phyloP scores from a whole-genome alignment of 208 protist genomes.

The Leishmania gerbilli region DNA sequence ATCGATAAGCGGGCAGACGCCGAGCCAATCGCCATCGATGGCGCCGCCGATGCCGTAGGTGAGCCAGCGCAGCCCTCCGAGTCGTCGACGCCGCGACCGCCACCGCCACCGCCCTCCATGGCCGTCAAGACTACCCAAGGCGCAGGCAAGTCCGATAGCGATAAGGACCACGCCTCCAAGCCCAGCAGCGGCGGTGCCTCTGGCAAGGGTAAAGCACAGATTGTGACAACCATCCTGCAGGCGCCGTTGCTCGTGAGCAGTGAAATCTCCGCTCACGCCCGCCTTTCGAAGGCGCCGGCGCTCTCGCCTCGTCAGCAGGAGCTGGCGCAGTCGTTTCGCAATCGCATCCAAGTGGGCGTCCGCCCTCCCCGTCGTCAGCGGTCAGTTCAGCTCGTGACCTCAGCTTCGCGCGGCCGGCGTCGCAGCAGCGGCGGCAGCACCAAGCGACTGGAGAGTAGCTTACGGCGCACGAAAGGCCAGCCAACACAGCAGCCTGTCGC shows the following conservation, averaged over 20 bases:
- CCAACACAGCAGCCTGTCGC: background rate
- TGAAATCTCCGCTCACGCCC: background rate
- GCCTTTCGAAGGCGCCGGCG: conserved; percentile 1
- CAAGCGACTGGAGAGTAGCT: conserved; percentile 11
- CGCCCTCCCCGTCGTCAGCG: conserved; percentile 18
- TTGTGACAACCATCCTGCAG: background rate
- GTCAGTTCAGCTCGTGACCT: conserved; percentile 2
- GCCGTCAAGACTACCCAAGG: background rate
- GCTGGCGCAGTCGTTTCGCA: conserved; percentile 37
- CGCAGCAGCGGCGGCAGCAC: conserved; percentile 16
- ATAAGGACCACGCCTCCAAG: background rate
- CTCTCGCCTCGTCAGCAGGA: conserved; percentile 24
- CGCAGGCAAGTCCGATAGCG: background rate
- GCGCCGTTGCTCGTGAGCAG: conserved; percentile 8
- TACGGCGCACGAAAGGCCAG: conserved; percentile 11
- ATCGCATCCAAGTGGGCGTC: conserved; percentile 43
- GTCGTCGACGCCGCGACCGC: background rate
- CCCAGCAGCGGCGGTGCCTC: background rate
- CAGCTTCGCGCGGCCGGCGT: background rate
- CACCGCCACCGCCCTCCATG: background rate
- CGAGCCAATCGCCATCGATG: background rate
- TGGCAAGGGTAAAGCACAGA: background rate
- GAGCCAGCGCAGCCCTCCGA: background rate
- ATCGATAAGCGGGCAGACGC: background rate
- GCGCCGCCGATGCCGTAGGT: background rate